phyloP scores from a whole-genome alignment of 768 basidiomycete genomes.

The Amanita brunnescens region DNA sequence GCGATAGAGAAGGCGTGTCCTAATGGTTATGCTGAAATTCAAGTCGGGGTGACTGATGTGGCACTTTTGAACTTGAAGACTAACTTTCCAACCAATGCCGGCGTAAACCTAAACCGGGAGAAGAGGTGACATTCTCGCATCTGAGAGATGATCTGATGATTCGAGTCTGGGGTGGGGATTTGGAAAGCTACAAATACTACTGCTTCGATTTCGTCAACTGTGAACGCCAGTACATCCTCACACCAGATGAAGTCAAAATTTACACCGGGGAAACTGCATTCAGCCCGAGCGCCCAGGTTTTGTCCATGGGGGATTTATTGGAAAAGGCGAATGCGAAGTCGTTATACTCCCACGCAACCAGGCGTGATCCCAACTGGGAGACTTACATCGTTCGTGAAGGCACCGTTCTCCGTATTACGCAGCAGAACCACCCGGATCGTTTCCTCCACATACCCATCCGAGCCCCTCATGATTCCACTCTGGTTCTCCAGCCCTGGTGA shows the following conservation, averaged over 20 bases:
- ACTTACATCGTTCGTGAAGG: conserved; percentile 12
- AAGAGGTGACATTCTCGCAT: conserved; percentile 10
- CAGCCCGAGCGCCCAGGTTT: conserved; percentile 9
- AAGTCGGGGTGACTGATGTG: conserved; percentile 9
- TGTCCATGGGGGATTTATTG: conserved; percentile 9
- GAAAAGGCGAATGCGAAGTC: conserved; percentile 4
- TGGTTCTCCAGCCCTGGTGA: conserved; percentile 5
- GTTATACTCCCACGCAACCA: conserved; percentile 4
- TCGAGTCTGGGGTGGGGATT: conserved; percentile 12
- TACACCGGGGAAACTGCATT: conserved; percentile 10
- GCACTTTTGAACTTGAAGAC: conserved; percentile 4
- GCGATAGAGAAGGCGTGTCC: conserved; percentile 7
- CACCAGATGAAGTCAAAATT: conserved; percentile 12
- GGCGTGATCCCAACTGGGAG: conserved; percentile 13
- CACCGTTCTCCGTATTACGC: conserved; percentile 12
- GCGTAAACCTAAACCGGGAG: conserved; percentile 8
- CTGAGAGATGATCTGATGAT: conserved; percentile 11
- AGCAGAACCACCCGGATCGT: conserved; percentile 7
- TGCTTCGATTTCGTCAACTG: conserved; percentile 11
- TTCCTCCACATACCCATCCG: conserved; percentile 10
- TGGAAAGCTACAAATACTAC: conserved; percentile 7
- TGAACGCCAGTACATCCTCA: conserved; percentile 10
- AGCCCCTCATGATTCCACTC: conserved; percentile 3
- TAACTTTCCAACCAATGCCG: conserved; percentile 7
- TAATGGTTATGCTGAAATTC: conserved; percentile 7